Evolutionary conservation across 2,329 filamentous ascomycete genomes (phyloP).

Genomic region (Epicoccum nigrum): DNA sequence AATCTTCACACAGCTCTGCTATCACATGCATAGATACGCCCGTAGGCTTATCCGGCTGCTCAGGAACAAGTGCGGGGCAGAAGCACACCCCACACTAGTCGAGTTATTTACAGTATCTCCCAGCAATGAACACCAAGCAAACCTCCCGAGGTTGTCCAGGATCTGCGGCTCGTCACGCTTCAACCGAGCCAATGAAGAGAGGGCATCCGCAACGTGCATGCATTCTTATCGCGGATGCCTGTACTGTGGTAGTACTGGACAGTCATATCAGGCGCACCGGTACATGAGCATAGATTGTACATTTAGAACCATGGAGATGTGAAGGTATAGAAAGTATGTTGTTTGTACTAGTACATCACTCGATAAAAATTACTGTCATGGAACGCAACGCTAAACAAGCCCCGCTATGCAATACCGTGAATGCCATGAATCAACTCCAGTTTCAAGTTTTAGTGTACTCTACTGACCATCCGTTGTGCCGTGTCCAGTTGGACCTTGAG

Average conservation of each 20-base stretch:
- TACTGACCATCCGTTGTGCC: conserved; percentile 18
- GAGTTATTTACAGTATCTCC: neutral
- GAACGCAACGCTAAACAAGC: neutral
- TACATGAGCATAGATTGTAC: neutral
- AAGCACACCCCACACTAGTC: neutral
- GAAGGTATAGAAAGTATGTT: neutral
- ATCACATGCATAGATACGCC: neutral
- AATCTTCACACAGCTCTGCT: neutral
- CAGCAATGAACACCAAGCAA: neutral
- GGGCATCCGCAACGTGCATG: neutral
- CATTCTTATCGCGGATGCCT: neutral
- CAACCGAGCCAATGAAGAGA: conserved; percentile 1
- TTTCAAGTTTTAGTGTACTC: neutral
- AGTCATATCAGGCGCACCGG: neutral
- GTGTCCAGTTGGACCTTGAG: conserved; percentile 35
- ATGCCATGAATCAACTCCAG: no score
- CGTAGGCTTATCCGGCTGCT: neutral
- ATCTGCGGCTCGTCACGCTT: neutral
- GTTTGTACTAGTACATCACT: neutral
- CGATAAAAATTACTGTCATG: neutral
- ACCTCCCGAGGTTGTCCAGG: neutral
- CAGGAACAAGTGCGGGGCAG: conserved; percentile 7
- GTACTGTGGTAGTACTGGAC: no score
- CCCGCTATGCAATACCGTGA: conserved; percentile 12
- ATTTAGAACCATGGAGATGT: neutral